These are phyloP conservation scores for Elaeis oleifera DNA, from an alignment of 202 grass and related monocot species.

Conservation along the genomic window DNA sequence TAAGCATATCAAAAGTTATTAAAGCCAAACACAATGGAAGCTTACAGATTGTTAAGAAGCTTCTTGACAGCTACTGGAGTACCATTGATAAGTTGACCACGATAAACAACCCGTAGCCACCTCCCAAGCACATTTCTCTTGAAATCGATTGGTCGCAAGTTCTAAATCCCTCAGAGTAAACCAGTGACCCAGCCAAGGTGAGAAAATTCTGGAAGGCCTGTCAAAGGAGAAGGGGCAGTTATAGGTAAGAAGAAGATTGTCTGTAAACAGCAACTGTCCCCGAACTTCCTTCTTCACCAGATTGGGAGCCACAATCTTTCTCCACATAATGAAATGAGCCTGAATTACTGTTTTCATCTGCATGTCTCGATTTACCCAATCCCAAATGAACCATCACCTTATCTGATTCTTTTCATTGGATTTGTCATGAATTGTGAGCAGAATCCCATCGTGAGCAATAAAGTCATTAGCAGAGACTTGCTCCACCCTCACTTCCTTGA, in stretches of 20 bases:
- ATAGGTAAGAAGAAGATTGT: conserved; percentile 34
- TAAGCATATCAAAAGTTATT: neutral
- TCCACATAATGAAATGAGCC: conserved; percentile 66
- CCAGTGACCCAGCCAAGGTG: conserved; percentile 30
- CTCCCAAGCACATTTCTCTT: conserved; percentile 25
- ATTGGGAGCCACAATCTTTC: conserved; percentile 47
- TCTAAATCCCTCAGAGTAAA: conserved; percentile 30
- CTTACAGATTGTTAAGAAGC: conserved; percentile 28
- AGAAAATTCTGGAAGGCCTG: conserved; percentile 11
- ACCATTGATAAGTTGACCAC: conserved; percentile 26
- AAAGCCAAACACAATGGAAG: neutral
- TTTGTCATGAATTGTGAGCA: conserved; percentile 53
- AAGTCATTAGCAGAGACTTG: conserved; percentile 42
- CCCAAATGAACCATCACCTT: conserved; percentile 55
- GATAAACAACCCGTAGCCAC: conserved; percentile 31
- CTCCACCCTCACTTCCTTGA: conserved; percentile 45
- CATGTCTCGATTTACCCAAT: conserved; percentile 47
- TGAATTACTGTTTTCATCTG: conserved; percentile 57
- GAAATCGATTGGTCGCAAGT: conserved; percentile 25
- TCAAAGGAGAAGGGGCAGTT: conserved; percentile 23
- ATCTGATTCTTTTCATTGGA: conserved; percentile 44
- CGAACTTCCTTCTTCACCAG: conserved; percentile 62
- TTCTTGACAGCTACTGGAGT: conserved; percentile 25
- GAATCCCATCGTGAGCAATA: conserved; percentile 33
- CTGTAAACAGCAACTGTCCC: conserved; percentile 36